Evolutionary conservation across 768 basidiomycete genomes (phyloP), one percentile per base, ranked within the genome.

Genomic region (Phaffia tasmanica): DNA sequence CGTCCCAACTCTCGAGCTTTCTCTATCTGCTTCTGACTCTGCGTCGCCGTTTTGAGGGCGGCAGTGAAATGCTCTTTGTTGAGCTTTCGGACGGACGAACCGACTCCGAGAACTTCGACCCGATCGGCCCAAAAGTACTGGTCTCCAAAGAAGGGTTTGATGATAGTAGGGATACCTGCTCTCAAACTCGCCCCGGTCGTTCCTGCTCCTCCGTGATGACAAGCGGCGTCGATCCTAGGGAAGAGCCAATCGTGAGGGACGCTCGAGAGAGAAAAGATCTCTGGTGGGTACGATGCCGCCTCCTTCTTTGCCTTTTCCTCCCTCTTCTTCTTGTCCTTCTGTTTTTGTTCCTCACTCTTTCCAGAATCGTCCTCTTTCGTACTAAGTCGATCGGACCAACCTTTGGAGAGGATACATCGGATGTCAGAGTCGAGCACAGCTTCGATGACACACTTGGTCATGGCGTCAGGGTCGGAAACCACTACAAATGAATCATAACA

Each of bases 121-220:
- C 94, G 86, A 76, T 99, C 90, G 3, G 90, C 89, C 91, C 91
- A 98, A 78, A 97, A 94, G 75, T 87, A 89, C 72, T 97, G 93
- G 29, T 56, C 60, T 55, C 95, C 94, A 72, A 98, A 99, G 82
- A 98, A 99, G 0, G 95, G 94, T 70, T 85, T 86, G 74, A 98
- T 90, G 72, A 99, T 87, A 1, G 93, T 98, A 0, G 95, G 94
- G 62, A 91, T 87, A 9, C 90, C 91, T 68, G 89, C 89, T 81
- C 91, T 80, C 70, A 95, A 78, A 78, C 89, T 92, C 21, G 94
- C 94, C 11, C 93, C 93, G 0, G 91, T 93, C 2, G 94, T 95
- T 25, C 94, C 94, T 4, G 94, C 91, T 63, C 94, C 94, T 67
- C 94, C 94, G 73, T 99, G 94, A 79, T 99, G 94, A 70, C 93